Base-by-base conservation (phyloP, 768 basidiomycete genomes). In the Russula sp. region DNA sequence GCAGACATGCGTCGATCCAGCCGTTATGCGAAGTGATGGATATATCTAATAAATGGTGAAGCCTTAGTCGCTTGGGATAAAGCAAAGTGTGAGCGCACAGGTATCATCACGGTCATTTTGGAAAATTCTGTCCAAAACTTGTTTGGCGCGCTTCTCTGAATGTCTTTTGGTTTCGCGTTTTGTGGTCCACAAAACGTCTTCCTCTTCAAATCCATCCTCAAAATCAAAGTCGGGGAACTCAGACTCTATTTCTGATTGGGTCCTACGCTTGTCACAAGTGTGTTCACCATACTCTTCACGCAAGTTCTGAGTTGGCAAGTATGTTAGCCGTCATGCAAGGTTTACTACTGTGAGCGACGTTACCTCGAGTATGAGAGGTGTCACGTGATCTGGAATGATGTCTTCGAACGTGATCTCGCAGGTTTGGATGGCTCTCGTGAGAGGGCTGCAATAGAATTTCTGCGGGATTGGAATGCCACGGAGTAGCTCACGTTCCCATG, bases 301-400 rank as follows among this genome's bases (percentile, higher is more conserved):
- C 39, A 51, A 55, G 41, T 59, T 63, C 66, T 67, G 51, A 10
- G 18, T 7, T 16, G n/a, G 29, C n/a, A 39, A 32, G 36, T 22
- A 16, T 6, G 38, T 54, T 36, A 13, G 45, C 32, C 10, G 10
- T n/a, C 14, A 7, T 11, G n/a, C 22, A 41, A 42, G 10, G 39
- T 3, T 29, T 29, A 29, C 3, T 29, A 29, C 20, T 11, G 34
- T 10, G 13, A 11, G 29, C 9, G 29, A 63, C 11, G 38, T 45
- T 22, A 67, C 66, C 64, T 67, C 66, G 8, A 67, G 20, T n/a
- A 67, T 67, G 11, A 65, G 1, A 32, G 66, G 66, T 38, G 39
- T 61, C 10, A 56, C 22, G 35, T 58, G 36, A 1, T 16, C 38
- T 11, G 64, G 56, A 22, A 67, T 36, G 25, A 66, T 18, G 13